Percentiles rank a stretch among this genome's conserved stretches.
Evolutionary conservation across 257 asterid species (phyloP).

Genomic region (Nyctanthes arbortristis): DNA sequence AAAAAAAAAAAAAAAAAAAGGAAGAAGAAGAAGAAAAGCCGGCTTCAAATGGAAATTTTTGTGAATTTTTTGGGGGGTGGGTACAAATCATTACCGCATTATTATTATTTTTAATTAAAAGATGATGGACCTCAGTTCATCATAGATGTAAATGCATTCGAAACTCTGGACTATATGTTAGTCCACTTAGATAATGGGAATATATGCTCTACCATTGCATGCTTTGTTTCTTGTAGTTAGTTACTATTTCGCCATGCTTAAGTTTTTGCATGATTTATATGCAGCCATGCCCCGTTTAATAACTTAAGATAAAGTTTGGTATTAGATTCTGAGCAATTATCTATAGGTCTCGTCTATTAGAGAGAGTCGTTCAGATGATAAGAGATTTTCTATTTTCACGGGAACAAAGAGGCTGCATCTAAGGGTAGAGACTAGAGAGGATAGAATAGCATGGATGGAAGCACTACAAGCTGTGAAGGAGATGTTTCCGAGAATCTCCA

Average conservation of each 20-base stretch:
- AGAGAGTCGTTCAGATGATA: slow-evolving; percentile 88
- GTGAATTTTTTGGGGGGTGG: background rate
- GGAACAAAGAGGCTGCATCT: slow-evolving; percentile 92
- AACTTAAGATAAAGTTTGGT: slow-evolving; percentile 3
- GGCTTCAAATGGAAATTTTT: background rate
- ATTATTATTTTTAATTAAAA: too few species aligned
- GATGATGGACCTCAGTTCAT: too few species aligned
- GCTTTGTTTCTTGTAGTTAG: background rate
- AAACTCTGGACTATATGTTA: too few species aligned
- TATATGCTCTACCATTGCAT: background rate
- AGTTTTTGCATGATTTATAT: slow-evolving; percentile 5
- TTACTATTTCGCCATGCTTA: slow-evolving; percentile 15
- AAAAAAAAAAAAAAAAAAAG: too few species aligned
- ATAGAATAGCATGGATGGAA: slow-evolving; percentile 77
- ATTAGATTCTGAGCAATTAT: slow-evolving; percentile 26
- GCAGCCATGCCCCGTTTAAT: background rate
- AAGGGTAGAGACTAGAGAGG: slow-evolving; percentile 87
- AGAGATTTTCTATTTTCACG: slow-evolving; percentile 86
- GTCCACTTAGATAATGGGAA: background rate
- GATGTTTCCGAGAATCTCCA: slow-evolving; percentile 93
- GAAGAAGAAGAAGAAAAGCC: background rate
- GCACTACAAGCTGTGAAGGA: slow-evolving; percentile 88
- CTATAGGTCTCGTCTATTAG: slow-evolving; percentile 83
- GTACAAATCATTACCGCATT: background rate
- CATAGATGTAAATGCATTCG: too few species aligned